Evolutionary conservation across 1,139 yeast genomes (phyloP), one percentile per base, ranked within the genome.

Genomic region (Pichia sp.): DNA sequence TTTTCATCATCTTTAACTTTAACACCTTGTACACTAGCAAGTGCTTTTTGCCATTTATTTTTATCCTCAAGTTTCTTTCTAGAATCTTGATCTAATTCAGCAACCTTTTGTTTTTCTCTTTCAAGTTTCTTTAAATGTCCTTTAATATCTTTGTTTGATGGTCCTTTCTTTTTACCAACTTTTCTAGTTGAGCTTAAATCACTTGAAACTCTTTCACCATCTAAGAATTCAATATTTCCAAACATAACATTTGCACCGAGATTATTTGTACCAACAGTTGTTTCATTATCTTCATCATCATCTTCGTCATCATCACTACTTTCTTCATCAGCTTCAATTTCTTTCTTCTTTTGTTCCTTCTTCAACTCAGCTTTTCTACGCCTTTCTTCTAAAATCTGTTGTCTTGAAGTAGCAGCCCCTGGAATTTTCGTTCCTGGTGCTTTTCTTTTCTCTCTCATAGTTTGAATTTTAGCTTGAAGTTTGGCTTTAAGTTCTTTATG

Each of bases 1-100:
- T 80, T 82, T 62, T 90, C 98, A 62, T 92, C 95, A 63, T 94
- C 97, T 57, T 84, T 85, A 41, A 90, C 70, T 63, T 87, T 90
- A 28, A 79, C 68, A 40, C 98, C 98, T 65, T 89, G 96, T 4
- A 95, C 90, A 59, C 84, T 92, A 30, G 84, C 74, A 69, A 90
- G 71, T 22, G 94, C 87, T 55, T 78, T 74, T 57, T 78, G 80
- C 99, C 99, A 92, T 57, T 82, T 79, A 34, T 80, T 82, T 58
- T 89, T 87, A 52, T 84, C 87, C 48, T 74, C 75, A 31, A 74
- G 66, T 49, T 75, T 74, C 33, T 70, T 68, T 58, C 77, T 80
- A 51, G 85, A 81, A 41, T 82, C 86, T 23, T 76, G 78, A 48
- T 81, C 80, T 60, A 87, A 65, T 39, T 68, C 62, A 20, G 76